Conservation (phyloP, 2,329 filamentous ascomycete species). For the Aspergillus latus region DNA sequence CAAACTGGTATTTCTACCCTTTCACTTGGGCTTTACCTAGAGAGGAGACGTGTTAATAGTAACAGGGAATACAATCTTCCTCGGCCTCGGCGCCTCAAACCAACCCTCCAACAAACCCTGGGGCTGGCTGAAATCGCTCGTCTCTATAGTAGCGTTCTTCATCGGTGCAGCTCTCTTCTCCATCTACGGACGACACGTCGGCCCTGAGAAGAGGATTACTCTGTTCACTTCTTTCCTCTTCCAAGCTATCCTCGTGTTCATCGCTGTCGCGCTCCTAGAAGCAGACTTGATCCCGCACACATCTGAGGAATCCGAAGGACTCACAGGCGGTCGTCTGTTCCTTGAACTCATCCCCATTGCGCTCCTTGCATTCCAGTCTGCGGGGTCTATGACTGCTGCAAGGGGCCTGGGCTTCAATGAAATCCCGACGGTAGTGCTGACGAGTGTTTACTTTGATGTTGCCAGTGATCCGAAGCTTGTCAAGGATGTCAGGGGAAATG, state of each 20-base stretch:
- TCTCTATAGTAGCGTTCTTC: slow-evolving; percentile 45
- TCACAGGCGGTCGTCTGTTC: slow-evolving; percentile 33
- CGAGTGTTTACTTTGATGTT: slow-evolving; percentile 49
- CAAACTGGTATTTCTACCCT: slow-evolving; percentile 42
- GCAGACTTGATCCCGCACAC: slow-evolving; percentile 40
- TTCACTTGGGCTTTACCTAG: neutral
- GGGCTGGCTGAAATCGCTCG: slow-evolving; percentile 47
- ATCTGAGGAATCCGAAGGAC: slow-evolving; percentile 34
- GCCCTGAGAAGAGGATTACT: slow-evolving; percentile 35
- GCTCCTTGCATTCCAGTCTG: slow-evolving; percentile 47
- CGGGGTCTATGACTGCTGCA: slow-evolving; percentile 45
- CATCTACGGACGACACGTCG: slow-evolving; percentile 36
- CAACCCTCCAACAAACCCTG: slow-evolving; percentile 41
- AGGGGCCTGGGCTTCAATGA: slow-evolving; percentile 44
- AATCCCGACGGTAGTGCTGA: slow-evolving; percentile 49
- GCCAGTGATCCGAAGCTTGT: slow-evolving; percentile 42
- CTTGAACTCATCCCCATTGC: slow-evolving; percentile 45
- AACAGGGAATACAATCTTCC: slow-evolving; percentile 49
- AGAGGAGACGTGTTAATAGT: neutral
- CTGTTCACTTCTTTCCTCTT: slow-evolving; percentile 44
- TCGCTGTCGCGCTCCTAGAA: slow-evolving; percentile 43
- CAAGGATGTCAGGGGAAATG: slow-evolving; percentile 37
- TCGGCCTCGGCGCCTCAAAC: slow-evolving; percentile 46
- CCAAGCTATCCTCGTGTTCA: slow-evolving; percentile 40
- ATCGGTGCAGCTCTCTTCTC: slow-evolving; percentile 44